phyloP scores from a whole-genome alignment of 177 flowering plant species.

The Vitis hybrid region DNA sequence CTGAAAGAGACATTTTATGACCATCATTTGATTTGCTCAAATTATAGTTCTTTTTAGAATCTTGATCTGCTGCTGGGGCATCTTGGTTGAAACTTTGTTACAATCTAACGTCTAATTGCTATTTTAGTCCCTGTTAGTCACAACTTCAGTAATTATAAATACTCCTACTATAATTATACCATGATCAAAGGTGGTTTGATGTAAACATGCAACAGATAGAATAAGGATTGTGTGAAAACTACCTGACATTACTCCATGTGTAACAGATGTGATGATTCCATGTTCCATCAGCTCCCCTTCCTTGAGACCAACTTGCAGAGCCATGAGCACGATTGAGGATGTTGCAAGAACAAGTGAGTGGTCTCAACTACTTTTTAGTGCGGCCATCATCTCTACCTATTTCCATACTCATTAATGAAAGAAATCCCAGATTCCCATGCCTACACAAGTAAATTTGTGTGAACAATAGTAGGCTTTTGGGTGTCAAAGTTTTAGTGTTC shows the following conservation, averaged over 20 bases:
- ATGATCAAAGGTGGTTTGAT: background rate
- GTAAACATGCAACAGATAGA: background rate
- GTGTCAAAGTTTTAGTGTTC: no score
- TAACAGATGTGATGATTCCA: constrained; percentile 79
- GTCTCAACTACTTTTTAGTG: constrained; percentile 69
- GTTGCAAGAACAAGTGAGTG: constrained; percentile 66
- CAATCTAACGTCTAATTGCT: no score
- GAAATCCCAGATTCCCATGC: no score
- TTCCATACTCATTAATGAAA: constrained; percentile 38
- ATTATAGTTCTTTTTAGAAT: no score
- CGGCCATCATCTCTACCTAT: constrained; percentile 68
- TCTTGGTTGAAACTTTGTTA: no score
- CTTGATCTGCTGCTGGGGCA: no score
- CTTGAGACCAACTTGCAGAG: constrained; percentile 95
- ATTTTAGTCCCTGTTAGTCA: no score
- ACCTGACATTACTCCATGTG: constrained; percentile 86
- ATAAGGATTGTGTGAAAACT: constrained; percentile 1
- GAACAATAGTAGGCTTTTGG: no score
- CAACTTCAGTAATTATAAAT: background rate
- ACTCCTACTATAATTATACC: background rate
- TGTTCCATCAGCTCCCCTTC: constrained; percentile 64
- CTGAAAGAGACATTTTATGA: no score
- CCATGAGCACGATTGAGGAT: constrained; percentile 92
- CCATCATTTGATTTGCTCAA: no score
- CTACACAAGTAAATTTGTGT: no score